Percentiles rank a stretch among this genome's conserved stretches.
These are phyloP conservation scores for Dictyostelium firmibasis DNA, from an alignment of 78 protist genomes.

Conservation along the genomic window DNA sequence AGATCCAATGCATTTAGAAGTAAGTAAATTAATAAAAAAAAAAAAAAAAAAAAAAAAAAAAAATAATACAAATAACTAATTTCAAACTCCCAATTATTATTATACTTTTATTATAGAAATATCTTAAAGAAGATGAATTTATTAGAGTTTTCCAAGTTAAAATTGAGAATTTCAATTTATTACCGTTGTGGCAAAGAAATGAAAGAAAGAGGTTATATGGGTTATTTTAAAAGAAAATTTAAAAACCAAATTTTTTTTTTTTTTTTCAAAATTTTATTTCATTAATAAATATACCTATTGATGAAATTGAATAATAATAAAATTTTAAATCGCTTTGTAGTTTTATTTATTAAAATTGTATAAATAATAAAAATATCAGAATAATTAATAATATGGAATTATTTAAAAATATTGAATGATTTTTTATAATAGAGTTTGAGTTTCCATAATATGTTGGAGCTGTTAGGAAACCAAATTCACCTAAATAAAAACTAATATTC, in stretches of 20 bases:
- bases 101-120: not conserved
- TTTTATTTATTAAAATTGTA: not conserved
- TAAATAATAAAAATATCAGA: not conserved
- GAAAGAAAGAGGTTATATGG: slow-evolving; percentile 63
- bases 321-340: not conserved
- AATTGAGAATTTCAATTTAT: slow-evolving; percentile 11
- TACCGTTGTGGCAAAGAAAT: slow-evolving; percentile 81
- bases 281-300: too few relatives aligned
- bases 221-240: slow-evolving; percentile 36
- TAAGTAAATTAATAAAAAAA: not conserved
- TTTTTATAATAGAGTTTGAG: not conserved
- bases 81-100: not conserved
- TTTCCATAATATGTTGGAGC: not conserved
- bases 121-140: slow-evolving; percentile 69
- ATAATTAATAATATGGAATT: not conserved
- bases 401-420: not conserved
- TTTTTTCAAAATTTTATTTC: too few relatives aligned
- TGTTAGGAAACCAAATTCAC: not conserved
- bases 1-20: slow-evolving; percentile 34
- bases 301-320: too few relatives aligned
- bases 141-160: slow-evolving; percentile 22
- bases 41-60: too few relatives aligned
- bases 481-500: not conserved
- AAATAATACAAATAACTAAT: not conserved
- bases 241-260: not conserved